A percentile compares a stretch with the other conserved stretches of the same genome.
Evolutionary conservation across 225 moss, liverwort and hornwort species (phyloP).

Genomic region (Bryum argenteum): DNA sequence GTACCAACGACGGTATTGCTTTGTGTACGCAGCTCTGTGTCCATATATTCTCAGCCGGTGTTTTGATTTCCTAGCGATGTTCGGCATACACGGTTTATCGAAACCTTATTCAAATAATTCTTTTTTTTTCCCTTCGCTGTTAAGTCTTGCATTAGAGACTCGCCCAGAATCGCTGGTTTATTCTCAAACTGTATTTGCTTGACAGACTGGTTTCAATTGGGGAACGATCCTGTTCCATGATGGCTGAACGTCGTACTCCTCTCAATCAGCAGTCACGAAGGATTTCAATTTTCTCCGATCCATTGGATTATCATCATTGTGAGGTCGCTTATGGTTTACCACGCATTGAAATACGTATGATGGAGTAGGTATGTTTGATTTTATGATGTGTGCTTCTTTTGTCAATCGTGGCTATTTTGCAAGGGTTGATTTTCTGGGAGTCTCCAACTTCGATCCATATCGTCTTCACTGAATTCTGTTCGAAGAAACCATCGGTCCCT

Average conservation of each 20-base stretch:
- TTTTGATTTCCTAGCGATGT: neutral
- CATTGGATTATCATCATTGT: neutral
- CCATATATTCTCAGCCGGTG: neutral
- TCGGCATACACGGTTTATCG: neutral
- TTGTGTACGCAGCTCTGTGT: neutral
- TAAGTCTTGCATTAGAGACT: accelerated
- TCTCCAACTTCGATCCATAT: neutral
- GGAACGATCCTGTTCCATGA: neutral
- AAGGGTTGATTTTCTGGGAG: neutral
- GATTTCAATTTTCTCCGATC: neutral
- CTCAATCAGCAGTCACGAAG: neutral
- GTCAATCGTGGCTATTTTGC: neutral
- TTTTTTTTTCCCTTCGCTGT: too few species aligned
- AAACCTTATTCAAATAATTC: neutral
- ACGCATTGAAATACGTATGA: neutral
- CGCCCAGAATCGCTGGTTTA: neutral
- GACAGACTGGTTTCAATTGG: neutral
- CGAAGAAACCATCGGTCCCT: too few species aligned
- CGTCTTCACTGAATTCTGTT: neutral
- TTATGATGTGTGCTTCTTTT: neutral
- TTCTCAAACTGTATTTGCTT: neutral
- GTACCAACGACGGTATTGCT: neutral
- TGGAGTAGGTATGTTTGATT: neutral
- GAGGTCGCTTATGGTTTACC: neutral
- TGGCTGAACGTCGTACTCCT: neutral